phyloP scores from a whole-genome alignment of 148 eudicot species.

The Vaccinium myrtillus region DNA sequence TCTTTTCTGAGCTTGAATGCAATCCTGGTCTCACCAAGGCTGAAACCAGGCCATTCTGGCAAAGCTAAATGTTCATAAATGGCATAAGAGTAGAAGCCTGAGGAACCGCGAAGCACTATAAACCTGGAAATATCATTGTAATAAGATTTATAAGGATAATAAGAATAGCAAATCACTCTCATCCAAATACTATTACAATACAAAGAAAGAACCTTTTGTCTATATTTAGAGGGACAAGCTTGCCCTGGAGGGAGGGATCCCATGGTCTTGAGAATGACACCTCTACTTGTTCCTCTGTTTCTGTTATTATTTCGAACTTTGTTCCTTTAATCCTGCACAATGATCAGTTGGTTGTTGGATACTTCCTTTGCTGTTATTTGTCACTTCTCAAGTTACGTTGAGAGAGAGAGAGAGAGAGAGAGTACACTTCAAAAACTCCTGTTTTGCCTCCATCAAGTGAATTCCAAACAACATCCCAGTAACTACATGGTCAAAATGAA shows the following conservation, averaged over 20 bases:
- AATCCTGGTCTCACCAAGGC: conserved; percentile 75
- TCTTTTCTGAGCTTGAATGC: conserved; percentile 82
- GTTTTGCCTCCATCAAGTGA: conserved; percentile 61
- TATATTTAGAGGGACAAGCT: conserved; percentile 67
- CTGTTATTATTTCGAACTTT: conserved; percentile 50
- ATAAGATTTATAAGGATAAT: neutral
- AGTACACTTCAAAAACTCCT: conserved; percentile 66
- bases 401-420: neutral
- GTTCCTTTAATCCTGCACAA: conserved; percentile 62
- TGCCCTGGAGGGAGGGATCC: conserved; percentile 59
- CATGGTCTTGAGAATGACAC: conserved; percentile 81
- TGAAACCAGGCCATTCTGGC: conserved; percentile 75
- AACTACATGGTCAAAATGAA: conserved; percentile 29
- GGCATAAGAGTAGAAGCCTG: conserved; percentile 66
- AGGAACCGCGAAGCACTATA: conserved; percentile 55
- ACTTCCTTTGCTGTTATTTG: neutral
- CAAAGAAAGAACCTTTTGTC: conserved; percentile 63
- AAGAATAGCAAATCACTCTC: neutral
- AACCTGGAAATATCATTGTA: conserved; percentile 33
- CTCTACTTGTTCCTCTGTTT: conserved; percentile 74
- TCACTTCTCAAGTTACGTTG: neutral
- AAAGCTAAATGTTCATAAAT: conserved; percentile 50
- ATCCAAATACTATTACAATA: neutral
- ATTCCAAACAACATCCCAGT: conserved; percentile 79
- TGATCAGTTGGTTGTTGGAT: neutral